These are phyloP conservation scores for Rubia peregrina DNA, from an alignment of 305 asterid species.

Conservation along the genomic window DNA sequence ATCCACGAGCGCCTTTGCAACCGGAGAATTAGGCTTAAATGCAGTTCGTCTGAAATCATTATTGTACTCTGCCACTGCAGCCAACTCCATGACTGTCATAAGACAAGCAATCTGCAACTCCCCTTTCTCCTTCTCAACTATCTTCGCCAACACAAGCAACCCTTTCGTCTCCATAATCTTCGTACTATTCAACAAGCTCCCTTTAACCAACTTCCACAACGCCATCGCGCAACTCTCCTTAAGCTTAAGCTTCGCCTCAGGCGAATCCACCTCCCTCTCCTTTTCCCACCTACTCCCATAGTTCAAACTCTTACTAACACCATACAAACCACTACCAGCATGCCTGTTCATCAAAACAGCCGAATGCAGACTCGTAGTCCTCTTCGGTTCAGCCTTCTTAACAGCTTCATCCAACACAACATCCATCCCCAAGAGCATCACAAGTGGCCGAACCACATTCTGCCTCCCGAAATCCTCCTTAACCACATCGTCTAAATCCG, in stretches of 20 bases:
- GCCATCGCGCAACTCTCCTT: constrained; percentile 47
- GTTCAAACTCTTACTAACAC: constrained; percentile 23
- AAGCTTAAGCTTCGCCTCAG: constrained; percentile 38
- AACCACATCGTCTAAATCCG: constrained; percentile 30
- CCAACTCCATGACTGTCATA: constrained; percentile 54
- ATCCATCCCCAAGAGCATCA: constrained; percentile 43
- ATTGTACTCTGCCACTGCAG: constrained; percentile 49
- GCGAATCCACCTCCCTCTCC: constrained; percentile 38
- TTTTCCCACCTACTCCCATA: constrained; percentile 22
- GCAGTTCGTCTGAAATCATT: constrained; percentile 42
- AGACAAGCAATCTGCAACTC: constrained; percentile 42
- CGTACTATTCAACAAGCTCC: constrained; percentile 41
- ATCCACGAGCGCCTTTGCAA: constrained; percentile 50
- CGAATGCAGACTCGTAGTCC: constrained; percentile 30
- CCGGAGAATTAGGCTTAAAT: constrained; percentile 47
- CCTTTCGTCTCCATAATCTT: constrained; percentile 61
- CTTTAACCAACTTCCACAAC: constrained; percentile 42
- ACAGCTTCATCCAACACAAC: constrained; percentile 34
- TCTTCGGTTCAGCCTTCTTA: constrained; percentile 23
- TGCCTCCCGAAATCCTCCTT: constrained; percentile 61
- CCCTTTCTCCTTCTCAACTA: constrained; percentile 50
- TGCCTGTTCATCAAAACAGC: constrained; percentile 39
- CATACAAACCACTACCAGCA: constrained; percentile 13
- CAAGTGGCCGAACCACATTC: constrained; percentile 50
- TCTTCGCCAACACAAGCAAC: constrained; percentile 50